Base-by-base conservation (phyloP, 768 basidiomycete genomes). In the Auriscalpium vulgare region DNA sequence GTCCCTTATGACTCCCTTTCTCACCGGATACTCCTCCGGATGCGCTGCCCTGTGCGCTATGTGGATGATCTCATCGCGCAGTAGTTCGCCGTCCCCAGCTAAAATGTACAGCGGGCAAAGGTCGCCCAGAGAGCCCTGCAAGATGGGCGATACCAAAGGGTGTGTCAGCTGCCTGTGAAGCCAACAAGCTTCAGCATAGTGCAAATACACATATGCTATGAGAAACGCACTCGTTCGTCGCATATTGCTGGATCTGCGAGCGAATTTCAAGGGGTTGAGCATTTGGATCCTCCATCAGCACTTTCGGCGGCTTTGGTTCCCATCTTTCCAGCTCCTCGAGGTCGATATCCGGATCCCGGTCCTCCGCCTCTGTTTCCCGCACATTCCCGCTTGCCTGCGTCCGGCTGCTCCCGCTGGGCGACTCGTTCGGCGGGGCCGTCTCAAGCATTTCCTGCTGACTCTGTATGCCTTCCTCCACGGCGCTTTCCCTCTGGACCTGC, bases 31-130 rank as follows among this genome's bases (percentile, higher is more conserved):
- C 35, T 78, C 66, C 0, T 76, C 71, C 1, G 89, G 91, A 64
- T 85, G 72, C 1, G 91, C 88, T 5, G 89, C 88, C 61, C 87
- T 85, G 67, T 92, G 90, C 0, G 90, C 88, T 58, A 84, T 61
- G 63, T 85, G 88, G 8, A 91, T 74, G 34, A 88, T 83, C 68
- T 91, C 89, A 66, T 93, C 90, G 17, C 88, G 70, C 37, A 91
- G 67, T 1, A 88, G 81, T 66, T 91, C 90, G 11, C 81, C 82
- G 58, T 90, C 79, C 0, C 89, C 87, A 2, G 81, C 80, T 23
- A 88, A 68, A 56, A 92, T 80, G 61, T 87, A 85, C 11, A 92
- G 67, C 8, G 89, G 89, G 1, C 85, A 85, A 0, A 93, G 74
- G 45, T 88, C 85, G 0, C 87, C 87, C 5, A 91, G 69, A 29